These are phyloP conservation scores for Pseudocercospora crystallina DNA, from an alignment of 2,329 filamentous ascomycete genomes.

Conservation along the genomic window DNA sequence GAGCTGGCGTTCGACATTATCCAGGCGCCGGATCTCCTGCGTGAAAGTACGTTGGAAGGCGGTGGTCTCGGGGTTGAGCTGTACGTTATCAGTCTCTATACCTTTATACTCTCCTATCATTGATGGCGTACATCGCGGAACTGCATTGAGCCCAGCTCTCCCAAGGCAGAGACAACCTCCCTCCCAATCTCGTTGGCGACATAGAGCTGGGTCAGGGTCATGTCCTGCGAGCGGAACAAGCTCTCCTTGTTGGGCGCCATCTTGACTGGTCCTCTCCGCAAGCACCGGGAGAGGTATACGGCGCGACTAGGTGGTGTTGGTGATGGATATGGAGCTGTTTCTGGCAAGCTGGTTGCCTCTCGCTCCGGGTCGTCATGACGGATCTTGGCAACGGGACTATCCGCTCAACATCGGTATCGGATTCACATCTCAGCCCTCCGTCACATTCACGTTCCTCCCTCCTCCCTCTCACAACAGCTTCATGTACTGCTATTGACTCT, in stretches of 20 bases:
- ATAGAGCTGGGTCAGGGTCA: constrained; percentile 99
- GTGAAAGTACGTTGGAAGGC: constrained; percentile 98
- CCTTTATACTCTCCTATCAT: neutral
- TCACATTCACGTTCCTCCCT: too few relatives aligned
- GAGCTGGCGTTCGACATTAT: constrained; percentile 97
- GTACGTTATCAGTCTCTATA: constrained; percentile 23
- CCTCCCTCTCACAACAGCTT: too few relatives aligned
- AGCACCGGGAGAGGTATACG: constrained; percentile 14
- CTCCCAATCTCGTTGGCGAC: constrained; percentile 98
- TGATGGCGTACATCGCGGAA: constrained; percentile 81
- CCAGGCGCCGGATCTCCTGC: constrained; percentile 92
- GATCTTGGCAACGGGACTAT: too few relatives aligned
- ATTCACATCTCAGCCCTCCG: too few relatives aligned
- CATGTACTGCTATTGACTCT: too few relatives aligned
- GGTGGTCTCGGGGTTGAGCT: constrained; percentile 90
- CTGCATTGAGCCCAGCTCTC: constrained; percentile 93
- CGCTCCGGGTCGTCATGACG: too few relatives aligned
- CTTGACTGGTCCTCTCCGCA: constrained; percentile 20
- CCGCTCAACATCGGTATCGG: too few relatives aligned
- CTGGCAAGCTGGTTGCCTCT: neutral
- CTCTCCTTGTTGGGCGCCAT: constrained; percentile 74
- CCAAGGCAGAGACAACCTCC: constrained; percentile 93
- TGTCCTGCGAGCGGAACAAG: constrained; percentile 99
- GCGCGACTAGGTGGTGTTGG: constrained; percentile 9
- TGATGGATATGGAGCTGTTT: neutral